phyloP scores from a whole-genome alignment of 306 rosid genomes.

The Vachellia collinsii region DNA sequence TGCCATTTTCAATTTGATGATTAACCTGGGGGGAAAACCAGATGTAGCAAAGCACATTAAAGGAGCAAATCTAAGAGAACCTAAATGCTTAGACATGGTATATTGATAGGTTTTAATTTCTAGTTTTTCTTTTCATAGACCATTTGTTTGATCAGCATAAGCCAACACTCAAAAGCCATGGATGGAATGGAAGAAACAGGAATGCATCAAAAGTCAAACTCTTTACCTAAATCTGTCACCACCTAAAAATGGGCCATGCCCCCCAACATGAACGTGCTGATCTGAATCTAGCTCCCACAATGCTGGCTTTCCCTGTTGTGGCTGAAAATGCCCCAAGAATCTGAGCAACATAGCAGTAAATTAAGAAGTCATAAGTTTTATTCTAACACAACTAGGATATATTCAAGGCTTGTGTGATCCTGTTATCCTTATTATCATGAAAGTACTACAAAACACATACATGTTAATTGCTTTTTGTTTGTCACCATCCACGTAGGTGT shows the following conservation, averaged over 20 bases:
- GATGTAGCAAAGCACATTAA: conserved; percentile 4
- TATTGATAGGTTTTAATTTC: neutral
- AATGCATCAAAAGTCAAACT: conserved; percentile 6
- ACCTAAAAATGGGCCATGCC: conserved; percentile 41
- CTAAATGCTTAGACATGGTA: too few species aligned
- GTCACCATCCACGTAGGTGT: conserved; percentile 74
- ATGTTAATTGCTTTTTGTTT: conserved; percentile 88
- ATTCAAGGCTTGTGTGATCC: conserved; percentile 4
- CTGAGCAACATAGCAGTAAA: conserved; percentile 49
- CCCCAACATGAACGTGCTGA: conserved; percentile 65
- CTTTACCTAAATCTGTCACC: conserved; percentile 61
- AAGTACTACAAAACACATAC: conserved; percentile 48
- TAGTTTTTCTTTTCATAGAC: neutral
- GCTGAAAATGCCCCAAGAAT: conserved; percentile 91
- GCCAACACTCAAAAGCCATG: conserved; percentile 11
- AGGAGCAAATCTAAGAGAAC: conserved; percentile 20
- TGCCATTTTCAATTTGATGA: conserved; percentile 31
- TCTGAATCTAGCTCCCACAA: conserved; percentile 93
- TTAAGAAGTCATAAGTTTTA: conserved; percentile 15
- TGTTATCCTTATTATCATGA: neutral
- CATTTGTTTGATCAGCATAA: conserved; percentile 6
- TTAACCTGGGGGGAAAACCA: neutral
- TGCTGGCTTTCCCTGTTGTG: conserved; percentile 79
- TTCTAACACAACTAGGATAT: conserved; percentile 13
- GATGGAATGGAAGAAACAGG: conserved; percentile 24